Conservation (phyloP, 352 stramenopile species). For the Phytophthora chlamydospora region DNA sequence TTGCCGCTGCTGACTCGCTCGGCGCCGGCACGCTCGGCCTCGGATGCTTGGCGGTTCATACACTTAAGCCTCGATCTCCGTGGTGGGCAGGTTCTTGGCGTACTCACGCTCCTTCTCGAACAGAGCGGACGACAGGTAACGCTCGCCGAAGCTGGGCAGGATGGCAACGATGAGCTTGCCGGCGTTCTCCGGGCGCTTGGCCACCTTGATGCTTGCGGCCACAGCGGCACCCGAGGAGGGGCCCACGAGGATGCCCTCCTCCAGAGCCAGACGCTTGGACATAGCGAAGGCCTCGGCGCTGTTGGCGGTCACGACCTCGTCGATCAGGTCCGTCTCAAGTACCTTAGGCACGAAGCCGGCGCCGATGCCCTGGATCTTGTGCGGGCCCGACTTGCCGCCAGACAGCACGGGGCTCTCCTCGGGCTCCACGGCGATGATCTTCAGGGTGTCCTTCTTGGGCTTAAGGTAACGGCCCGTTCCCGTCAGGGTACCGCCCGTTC, state of each 20-base stretch:
- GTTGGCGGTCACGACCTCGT: constrained; percentile 89
- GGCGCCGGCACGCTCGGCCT: constrained; percentile 9
- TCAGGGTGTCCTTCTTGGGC: constrained; percentile 80
- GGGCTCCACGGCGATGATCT: constrained; percentile 87
- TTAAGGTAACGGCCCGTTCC: constrained; percentile 89
- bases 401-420: constrained; percentile 87
- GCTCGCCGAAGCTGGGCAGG: constrained; percentile 91
- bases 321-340: constrained; percentile 81
- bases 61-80: constrained; percentile 40
- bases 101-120: constrained; percentile 85
- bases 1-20: background rate
- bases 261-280: constrained; percentile 83
- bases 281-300: constrained; percentile 86
- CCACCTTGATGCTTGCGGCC: constrained; percentile 81
- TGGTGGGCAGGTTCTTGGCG: constrained; percentile 67
- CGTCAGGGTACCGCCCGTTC: constrained; percentile 88
- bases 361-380: constrained; percentile 90
- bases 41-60: constrained; percentile 3
- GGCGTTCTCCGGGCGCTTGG: constrained; percentile 77
- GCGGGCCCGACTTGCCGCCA: constrained; percentile 74
- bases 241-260: constrained; percentile 88
- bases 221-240: constrained; percentile 90
- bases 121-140: constrained; percentile 81
- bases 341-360: constrained; percentile 86
- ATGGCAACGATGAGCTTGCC: constrained; percentile 92